Percentiles rank a stretch among this genome's conserved stretches.
phyloP scores from a whole-genome alignment of 371 early-diverging fungal species.

The Mortierella sp. region DNA sequence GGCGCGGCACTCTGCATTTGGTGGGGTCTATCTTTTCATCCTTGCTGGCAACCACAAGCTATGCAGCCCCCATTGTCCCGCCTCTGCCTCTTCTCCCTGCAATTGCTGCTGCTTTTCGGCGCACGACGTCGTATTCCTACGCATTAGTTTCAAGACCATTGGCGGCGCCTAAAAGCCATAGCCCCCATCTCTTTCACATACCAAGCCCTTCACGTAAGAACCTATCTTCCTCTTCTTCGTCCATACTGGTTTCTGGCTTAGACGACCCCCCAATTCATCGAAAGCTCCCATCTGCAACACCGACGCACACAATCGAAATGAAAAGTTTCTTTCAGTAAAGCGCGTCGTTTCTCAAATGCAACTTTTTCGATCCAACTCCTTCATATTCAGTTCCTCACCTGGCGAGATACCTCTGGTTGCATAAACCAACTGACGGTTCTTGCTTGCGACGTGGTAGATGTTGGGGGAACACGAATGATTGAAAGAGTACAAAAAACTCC shows the following conservation, averaged over 20 bases:
- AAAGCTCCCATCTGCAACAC: slow-evolving; percentile 18
- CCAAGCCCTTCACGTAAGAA: slow-evolving; percentile 22
- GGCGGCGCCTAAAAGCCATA: slow-evolving; percentile 40
- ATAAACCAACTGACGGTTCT: slow-evolving; percentile 15
- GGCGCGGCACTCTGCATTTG: too few relatives aligned
- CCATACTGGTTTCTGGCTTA: neutral
- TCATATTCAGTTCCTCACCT: slow-evolving; percentile 24
- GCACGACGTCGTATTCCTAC: neutral
- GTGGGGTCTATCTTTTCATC: neutral
- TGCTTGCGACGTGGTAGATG: slow-evolving; percentile 21
- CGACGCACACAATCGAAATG: slow-evolving; percentile 25
- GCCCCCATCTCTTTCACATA: slow-evolving; percentile 17
- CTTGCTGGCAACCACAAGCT: slow-evolving; percentile 23
- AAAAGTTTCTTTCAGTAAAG: slow-evolving; percentile 13
- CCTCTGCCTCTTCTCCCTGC: neutral
- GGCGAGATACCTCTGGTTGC: slow-evolving; percentile 20
- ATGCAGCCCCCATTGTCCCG: slow-evolving; percentile 20
- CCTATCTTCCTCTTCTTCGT: neutral
- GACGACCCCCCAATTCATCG: neutral
- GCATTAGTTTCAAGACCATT: slow-evolving; percentile 3
- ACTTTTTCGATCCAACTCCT: neutral
- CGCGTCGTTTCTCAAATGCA: slow-evolving; percentile 3
- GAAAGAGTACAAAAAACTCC: neutral
- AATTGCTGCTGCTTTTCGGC: neutral
- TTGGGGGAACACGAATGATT: slow-evolving; percentile 42